Evolutionary conservation across 2,329 filamentous ascomycete species (phyloP), one percentile per base, ranked within the genome.

Genomic region (Fusarium solani-melongenae): DNA sequence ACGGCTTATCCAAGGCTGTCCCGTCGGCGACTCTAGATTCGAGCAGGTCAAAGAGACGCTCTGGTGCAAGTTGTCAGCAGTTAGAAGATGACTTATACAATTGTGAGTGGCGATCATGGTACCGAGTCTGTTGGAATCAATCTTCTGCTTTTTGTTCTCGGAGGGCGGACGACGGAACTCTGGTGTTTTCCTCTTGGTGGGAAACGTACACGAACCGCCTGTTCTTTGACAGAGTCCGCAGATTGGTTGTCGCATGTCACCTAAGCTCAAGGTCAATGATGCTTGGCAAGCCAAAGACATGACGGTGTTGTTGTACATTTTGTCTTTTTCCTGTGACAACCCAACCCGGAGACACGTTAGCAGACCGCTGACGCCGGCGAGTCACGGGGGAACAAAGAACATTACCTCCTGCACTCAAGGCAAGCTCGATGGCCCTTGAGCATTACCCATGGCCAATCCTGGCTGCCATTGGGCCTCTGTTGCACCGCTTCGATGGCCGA

Each of bases 201-300:
- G 46, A 44, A 63, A 63, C 5, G 60, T 63, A 36, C 60, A 63
- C 9, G 34, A 63, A 10, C 60, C 60, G 14, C 60, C 60, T 4
- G 33, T 63, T 56, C 60, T 63, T 36, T 15, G 29, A 27, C 60
- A 63, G 27, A 63, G 60, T 27, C 60, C 60, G n/a, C 60, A 63
- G 7, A n/a, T 22, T 4, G 60, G 60, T 27, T 44, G 49, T 31
- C 34, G 39, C 60, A 63, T 63, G 11, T 63, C 60, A 34, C 60
- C 60, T 63, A 27, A 34, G 20, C 20, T 6, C n/a, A 24, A 22
- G 41, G 41, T 20, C 22, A 22, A 24, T 46, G 41, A 22, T 10
- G 6, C 11, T 22, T 46, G 10, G 10, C 12, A 20, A 22, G 41
- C 10, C 41, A 2, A 20, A 12, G 20, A 22, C 15, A 12, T 27